Evolutionary conservation across 768 basidiomycete genomes (phyloP), one percentile per base, ranked within the genome.

Genomic region (Hypholoma sublateritium): DNA sequence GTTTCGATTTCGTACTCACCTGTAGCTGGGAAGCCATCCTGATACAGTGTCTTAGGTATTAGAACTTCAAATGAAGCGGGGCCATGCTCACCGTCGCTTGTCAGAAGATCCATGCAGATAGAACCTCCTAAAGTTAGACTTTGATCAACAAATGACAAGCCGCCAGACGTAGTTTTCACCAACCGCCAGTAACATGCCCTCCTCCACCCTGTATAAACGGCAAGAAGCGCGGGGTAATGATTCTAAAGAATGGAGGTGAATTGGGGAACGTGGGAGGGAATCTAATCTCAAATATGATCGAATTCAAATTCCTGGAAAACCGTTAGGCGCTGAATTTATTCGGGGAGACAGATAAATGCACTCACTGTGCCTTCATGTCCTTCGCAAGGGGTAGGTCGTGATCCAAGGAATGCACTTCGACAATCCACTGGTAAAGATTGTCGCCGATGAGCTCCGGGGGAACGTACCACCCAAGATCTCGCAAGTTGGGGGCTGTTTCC

Each of bases 161-260:
- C 3, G 28, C 6, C 13, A 19, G 25, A 8, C 41, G 11, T 41
- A 12, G 5, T 32, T 32, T 28, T 32, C 22, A 62, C 71, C 24
- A 58, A 80, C 84, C 87, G 61, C 78, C 80, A 17, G 86, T 88
- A 41, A 89, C 74, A 69, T 88, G 84, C 0, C 87, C 88, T 7
- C 88, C 87, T 3, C 87, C 88, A 16, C 88, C 88, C 50, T 84
- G 77, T 36, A 81, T 78, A 65, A 90, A 91, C 0, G 87, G 85
- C 35, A 88, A 66, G 70, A 90, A 87, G 22, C 89, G 80, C 0
- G 89, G 89, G 22, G 84, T 85, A 21, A 91, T 78, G 32, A 90
- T 84, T 55, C 89, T 80, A 71, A 91, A 89, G 74, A 88, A 90
- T 0, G 90, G 89, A 1, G 88, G 90, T 8, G 82, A 76, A 62